Base-by-base conservation (phyloP, 2,329 filamentous ascomycete genomes). In the Penicillium janthinellum region DNA sequence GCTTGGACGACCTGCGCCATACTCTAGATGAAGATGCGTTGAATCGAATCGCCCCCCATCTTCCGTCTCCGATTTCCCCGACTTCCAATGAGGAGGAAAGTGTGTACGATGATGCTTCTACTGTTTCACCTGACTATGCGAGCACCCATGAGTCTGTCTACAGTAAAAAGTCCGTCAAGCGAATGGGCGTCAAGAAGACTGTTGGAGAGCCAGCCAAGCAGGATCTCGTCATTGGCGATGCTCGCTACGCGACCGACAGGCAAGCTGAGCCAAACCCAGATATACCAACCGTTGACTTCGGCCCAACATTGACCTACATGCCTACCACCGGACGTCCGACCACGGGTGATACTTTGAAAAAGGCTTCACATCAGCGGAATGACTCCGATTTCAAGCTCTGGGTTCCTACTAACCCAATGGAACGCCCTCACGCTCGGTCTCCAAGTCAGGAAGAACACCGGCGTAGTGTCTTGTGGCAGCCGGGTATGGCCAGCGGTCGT, bases 221-320 rank as follows among this genome's bases (percentile, higher is more conserved):
- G 44, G 74, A 77, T 38, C 69, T 80, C 61, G 78, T 78, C 50
- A 80, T 81, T 56, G 79, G 81, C 15, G 81, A 83, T 70, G 75
- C 75, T 60, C 79, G 72, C 60, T 81, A 81, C 64, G 67, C 72
- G 50, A 67, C 75, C 48, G 71, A 75, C 44, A 71, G 77, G 39
- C 64, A 71, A 17, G 48, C 64, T 22, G 70, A 69, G 35, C 64
- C 71, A 39, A 78, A 79, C 14, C 81, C 84, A 25, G 82, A 86
- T 58, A 87, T 96, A 61, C 91, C 91, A 0, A 78, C 83, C 4
- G 85, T 96, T 63, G 88, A 97, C 73, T 97, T 97, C 76, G 94
- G 94, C 0, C 91, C 89, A 5, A 96, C 93, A 0, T 79, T 91
- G 67, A 88, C 90, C 60, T 89, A 92, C 58, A 80, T 79, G 61